Evolutionary conservation across 129 eudicot genomes (phyloP), one percentile per base, ranked within the genome.

Genomic region (Tagetes patula): DNA sequence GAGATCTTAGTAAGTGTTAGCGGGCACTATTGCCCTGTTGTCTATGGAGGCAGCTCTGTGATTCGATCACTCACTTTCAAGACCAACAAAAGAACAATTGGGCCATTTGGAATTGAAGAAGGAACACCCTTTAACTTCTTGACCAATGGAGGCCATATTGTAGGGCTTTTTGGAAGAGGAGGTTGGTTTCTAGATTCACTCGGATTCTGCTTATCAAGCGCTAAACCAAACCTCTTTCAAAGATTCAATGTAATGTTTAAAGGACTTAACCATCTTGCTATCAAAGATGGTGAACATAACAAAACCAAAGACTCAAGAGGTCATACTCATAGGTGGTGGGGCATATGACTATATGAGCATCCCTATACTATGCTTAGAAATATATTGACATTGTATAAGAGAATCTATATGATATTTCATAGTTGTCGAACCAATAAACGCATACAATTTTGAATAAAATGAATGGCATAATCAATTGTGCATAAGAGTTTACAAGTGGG

Each of bases 41-140:
- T 86, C 37, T 76, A 82, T 3, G 88, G 90, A 11, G 88, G 96
- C 48, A 70, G 85, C 55, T 82, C 89, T 0, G 96, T 91, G 70
- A 84, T 91, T 36, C 65, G 90, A 8, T 88, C 96, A n/a, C 80
- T 91, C 68, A 84, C 86, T 1, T 84, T 91, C 12, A 84, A 72
- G 79, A 91, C 76, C 78, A 91, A 88, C 77, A 45, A 58, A 14
- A 80, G 90, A 62, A 88, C 83, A 1, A 86, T 78, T 43, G 97
- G 96, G 14, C 96, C 96, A 0, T 91, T 74, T 60, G 97, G 96
- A 5, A 83, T 84, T 8, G 97, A 91, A 81, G 90, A 83, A 69
- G 97, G 92, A 50, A 88, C 88, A 1, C 96, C 96, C 3, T 88
- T 91, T 40, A 76, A 64, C 9, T 84, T 84, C 50, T 75, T 82